These are phyloP conservation scores for Erodium chrysanthum DNA, from an alignment of 441 rosid species.

Conservation along the genomic window DNA sequence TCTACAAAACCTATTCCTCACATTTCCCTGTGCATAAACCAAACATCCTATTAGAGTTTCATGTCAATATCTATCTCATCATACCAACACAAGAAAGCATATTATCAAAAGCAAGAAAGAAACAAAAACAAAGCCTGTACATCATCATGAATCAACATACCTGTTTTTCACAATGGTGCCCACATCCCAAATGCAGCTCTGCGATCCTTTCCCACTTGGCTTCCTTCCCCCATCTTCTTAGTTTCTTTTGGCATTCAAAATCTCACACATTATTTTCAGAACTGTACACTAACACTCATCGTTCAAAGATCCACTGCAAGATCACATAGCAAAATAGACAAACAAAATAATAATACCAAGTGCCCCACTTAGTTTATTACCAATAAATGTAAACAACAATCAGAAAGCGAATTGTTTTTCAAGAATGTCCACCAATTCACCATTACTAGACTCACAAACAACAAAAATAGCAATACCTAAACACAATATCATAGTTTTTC, in stretches of 20 bases:
- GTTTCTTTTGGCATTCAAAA: neutral
- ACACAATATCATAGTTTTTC: neutral
- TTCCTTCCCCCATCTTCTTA: neutral
- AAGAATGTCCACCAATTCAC: neutral
- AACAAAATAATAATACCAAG: neutral
- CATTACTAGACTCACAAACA: neutral
- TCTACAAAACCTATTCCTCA: neutral
- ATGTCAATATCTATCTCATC: neutral
- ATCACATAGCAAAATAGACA: neutral
- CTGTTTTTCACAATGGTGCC: conserved; percentile 1
- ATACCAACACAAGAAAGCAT: neutral
- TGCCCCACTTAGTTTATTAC: neutral
- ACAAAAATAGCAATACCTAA: neutral
- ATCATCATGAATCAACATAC: neutral
- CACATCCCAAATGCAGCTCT: neutral
- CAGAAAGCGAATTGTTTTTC: neutral
- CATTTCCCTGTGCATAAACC: neutral
- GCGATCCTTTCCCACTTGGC: too few species aligned
- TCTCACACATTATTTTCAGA: neutral
- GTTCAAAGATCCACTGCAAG: neutral
- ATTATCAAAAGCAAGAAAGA: neutral
- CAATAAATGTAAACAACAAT: neutral
- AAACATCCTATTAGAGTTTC: neutral
- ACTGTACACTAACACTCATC: neutral
- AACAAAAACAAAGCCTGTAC: neutral